Evolutionary conservation across 1,139 yeast species (phyloP), one percentile per base, ranked within the genome.

Genomic region (Sugiyamaella grinbergsii): DNA sequence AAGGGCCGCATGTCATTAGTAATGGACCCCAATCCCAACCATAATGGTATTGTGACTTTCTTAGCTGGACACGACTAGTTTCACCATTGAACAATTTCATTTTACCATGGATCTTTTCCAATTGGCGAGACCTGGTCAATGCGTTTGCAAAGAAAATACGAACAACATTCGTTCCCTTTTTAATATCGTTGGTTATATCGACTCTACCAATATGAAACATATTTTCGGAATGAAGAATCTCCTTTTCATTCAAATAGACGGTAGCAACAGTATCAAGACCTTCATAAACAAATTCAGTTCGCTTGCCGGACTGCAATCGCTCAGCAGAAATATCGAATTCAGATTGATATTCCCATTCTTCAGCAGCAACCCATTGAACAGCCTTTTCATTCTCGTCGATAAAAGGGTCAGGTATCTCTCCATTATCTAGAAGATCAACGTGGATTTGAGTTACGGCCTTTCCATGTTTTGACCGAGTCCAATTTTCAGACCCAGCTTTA

Each of bases 11-110:
- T 13, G 77, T 71, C 59, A 75, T 65, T 44, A 77, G 59, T 1
- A 68, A 61, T 5, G 81, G 82, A 36, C 81, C 81, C 82, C 82
- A 78, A 61, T 78, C 82, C 82, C 82, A 78, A 2, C 82, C 82
- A 59, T 69, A 78, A 54, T 78, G 81, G 58, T 77, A 78, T 59
- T 77, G 82, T 0, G 82, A 79, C 59, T 78, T 78, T 54, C 82
- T 65, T 7, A 74, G 71, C 51, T 75, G 71, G 39, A 74, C 62
- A 38, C 82, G 63, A 36, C 69, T 61, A 5, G 70, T 49, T 42
- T 74, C 78, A 2, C 79, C 80, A 58, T 73, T 76, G 69, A 54
- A 74, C 61, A 13, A 57, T n/a, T 47, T 47, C 50, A 51, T 33
- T 32, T 50, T 51, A 13, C 65, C 68, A 33, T 62, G 58, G 23